Evolutionary conservation across 208 protist genomes (phyloP), one percentile per base, ranked within the genome.

Genomic region (Tritrichomonas foetus): DNA sequence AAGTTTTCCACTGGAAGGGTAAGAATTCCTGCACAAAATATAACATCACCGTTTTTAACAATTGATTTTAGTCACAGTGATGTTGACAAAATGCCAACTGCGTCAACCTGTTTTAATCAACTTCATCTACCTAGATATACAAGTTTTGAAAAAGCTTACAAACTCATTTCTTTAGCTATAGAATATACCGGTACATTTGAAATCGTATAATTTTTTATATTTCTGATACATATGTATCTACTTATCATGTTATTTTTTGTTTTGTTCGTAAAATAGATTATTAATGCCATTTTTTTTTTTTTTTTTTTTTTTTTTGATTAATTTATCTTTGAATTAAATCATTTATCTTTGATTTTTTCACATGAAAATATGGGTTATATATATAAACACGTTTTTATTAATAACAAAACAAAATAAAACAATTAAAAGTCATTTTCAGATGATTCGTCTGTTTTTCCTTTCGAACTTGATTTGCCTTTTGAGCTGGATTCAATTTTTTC

Each of bases 1-100:
- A 89, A 57, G 78, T 89, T 89, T 39, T n/a, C 30, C 9, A 89
- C 78, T 39, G 78, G 78, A 61, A 89, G 78, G 57, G 47, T 30
- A 11, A 53, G 47, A 57, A 20, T 89, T 33, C 78, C 78, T 89
- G 11, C 25, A 39, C 41, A 57, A 33, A n/a, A 9, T 16, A 9
- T 0, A 20, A 0, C 0, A 39, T 57, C 44, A 33, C 8, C 3
- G 3, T 69, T 69, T 25, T 69, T 69, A 69, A 69, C 27, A 5
- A 30, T 69, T 69, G 64, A 69, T n/a, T 61, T 61, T 16, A n/a
- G 16, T n/a, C 8, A n/a, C 8, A 25, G 64, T 69, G 27, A 16
- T 5, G 27, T 16, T 33, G 78, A 89, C 57, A 47, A 47, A 16
- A 61, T 89, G 78, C 78, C 78, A 57, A 55, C 47, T 22, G 78